phyloP scores from a whole-genome alignment of 2,329 filamentous ascomycete genomes.

The Xenosphaeropsis pyriputrescens region DNA sequence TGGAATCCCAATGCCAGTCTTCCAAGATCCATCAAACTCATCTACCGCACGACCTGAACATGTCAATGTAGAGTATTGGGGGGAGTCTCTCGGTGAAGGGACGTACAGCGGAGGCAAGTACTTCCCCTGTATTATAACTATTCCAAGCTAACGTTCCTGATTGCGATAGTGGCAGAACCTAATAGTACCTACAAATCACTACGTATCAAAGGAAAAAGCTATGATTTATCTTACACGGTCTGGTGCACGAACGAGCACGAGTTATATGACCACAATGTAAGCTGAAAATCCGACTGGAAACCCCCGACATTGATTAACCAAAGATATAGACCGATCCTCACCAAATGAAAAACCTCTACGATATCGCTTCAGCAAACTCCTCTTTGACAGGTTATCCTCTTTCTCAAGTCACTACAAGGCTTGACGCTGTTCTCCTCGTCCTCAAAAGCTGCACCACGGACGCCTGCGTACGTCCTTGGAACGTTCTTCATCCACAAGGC shows the following conservation, averaged over 20 bases:
- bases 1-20: conserved; percentile 25
- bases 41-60: conserved; percentile 23
- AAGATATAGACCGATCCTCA: conserved; percentile 28
- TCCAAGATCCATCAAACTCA: conserved; percentile 6
- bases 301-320: neutral
- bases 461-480: conserved; percentile 39
- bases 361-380: conserved; percentile 10
- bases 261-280: conserved; percentile 44
- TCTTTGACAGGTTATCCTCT: conserved; percentile 21
- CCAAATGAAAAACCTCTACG: conserved; percentile 31
- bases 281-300: conserved; percentile 4
- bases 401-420: conserved; percentile 27
- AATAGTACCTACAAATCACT: conserved; percentile 36
- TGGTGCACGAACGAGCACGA: conserved; percentile 58
- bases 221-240: conserved; percentile 50
- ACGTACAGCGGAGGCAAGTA: no score
- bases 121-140: no score
- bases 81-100: conserved; percentile 15
- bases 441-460: conserved; percentile 42
- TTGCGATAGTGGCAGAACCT: no score
- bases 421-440: conserved; percentile 42
- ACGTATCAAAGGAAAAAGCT: conserved; percentile 27
- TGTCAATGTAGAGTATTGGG: conserved; percentile 33
- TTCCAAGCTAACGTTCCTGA: no score
- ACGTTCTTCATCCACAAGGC: conserved; percentile 34